Conservation (phyloP, 1,284 basidiomycete genomes). For the Cutaneotrichosporon cutaneum region DNA sequence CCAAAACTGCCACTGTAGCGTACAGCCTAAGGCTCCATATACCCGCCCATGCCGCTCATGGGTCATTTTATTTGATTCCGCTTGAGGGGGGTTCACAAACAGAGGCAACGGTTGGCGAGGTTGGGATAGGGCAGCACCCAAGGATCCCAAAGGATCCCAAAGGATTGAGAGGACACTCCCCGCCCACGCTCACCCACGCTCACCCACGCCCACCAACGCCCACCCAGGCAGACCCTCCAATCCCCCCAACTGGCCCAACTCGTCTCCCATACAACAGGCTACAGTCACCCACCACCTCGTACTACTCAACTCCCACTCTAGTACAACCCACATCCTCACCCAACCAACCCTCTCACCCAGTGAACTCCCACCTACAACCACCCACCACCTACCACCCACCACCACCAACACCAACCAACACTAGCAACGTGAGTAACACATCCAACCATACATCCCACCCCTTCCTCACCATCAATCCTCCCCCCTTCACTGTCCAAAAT, state of each 20-base stretch:
- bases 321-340: conserved; percentile 6
- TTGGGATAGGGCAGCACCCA: neutral
- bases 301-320: conserved; percentile 10
- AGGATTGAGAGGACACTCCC: too few relatives aligned
- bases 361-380: conserved; percentile 7
- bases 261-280: conserved; percentile 4
- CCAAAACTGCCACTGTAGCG: neutral
- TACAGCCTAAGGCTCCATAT: neutral
- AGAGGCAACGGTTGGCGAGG: neutral
- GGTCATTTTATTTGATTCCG: neutral
- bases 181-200: too few relatives aligned
- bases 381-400: conserved; percentile 13
- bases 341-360: neutral
- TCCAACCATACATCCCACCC: neutral
- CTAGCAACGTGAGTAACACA: conserved; percentile 9
- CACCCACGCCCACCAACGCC: neutral
- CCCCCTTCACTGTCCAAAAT: neutral
- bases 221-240: neutral
- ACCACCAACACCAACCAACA: conserved; percentile 9
- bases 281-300: conserved; percentile 5
- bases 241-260: neutral
- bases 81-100: neutral
- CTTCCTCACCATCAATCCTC: neutral
- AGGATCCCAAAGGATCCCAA: too few relatives aligned
- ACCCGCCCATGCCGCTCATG: neutral